phyloP scores from a whole-genome alignment of 2,329 filamentous ascomycete genomes.

The Colletotrichum sp. region DNA sequence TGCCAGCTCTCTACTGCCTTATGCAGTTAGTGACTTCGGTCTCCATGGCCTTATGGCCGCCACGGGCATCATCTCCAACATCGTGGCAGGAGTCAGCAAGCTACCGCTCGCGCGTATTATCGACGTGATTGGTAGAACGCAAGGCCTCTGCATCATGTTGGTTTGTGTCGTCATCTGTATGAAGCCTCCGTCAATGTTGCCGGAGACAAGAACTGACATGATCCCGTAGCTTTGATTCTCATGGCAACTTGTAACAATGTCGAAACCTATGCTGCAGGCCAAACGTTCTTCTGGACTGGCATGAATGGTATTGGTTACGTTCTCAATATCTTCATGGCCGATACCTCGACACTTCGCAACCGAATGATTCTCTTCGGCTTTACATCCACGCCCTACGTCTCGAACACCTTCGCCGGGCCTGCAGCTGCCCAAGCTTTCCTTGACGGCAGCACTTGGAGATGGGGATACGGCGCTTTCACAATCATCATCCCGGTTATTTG shows the following conservation, averaged over 20 bases:
- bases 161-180: constrained; percentile 7
- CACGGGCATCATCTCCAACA: constrained; percentile 47
- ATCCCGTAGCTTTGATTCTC: constrained; percentile 50
- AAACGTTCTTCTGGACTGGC: constrained; percentile 65
- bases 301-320: constrained; percentile 32
- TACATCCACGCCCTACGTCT: constrained; percentile 38
- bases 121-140: constrained; percentile 41
- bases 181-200: neutral
- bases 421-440: constrained; percentile 30
- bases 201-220: constrained; percentile 29
- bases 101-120: constrained; percentile 41
- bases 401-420: constrained; percentile 37
- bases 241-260: constrained; percentile 62
- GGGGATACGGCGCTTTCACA: constrained; percentile 59
- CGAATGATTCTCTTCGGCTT: constrained; percentile 36
- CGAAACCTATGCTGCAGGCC: constrained; percentile 43
- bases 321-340: constrained; percentile 35
- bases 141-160: constrained; percentile 37
- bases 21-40: constrained; percentile 43
- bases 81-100: constrained; percentile 30
- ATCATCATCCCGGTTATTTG: constrained; percentile 54
- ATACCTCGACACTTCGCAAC: constrained; percentile 34
- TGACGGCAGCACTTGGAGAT: constrained; percentile 30
- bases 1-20: constrained; percentile 32
- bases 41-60: constrained; percentile 52